phyloP scores from a whole-genome alignment of 306 rosid species.

The Ziziphus jujuba region DNA sequence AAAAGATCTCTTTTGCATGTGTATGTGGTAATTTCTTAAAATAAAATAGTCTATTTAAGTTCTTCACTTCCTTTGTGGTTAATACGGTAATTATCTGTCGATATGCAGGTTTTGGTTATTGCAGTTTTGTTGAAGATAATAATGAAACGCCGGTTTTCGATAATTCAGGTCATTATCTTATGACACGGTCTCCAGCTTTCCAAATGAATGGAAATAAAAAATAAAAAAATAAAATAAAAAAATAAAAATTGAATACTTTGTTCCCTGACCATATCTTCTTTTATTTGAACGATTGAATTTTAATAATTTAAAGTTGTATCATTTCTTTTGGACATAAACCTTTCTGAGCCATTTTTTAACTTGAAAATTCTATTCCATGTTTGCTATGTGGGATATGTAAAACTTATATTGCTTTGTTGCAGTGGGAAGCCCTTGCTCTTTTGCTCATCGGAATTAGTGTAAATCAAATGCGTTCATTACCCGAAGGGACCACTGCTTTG shows the following conservation, averaged over 20 bases:
- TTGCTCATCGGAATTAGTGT: slow-evolving; percentile 88
- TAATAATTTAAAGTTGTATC: slow-evolving; percentile 20
- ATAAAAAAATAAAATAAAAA: slow-evolving; percentile 8
- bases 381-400: slow-evolving; percentile 2
- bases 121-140: slow-evolving; percentile 78
- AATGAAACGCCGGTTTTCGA: slow-evolving; percentile 82
- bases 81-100: slow-evolving; percentile 1
- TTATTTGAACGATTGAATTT: not conserved
- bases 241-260: not conserved
- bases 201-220: slow-evolving; percentile 4
- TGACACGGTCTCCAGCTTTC: slow-evolving; percentile 2
- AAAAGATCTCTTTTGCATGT: too few relatives aligned
- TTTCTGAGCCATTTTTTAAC: too few relatives aligned
- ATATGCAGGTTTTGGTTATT: slow-evolving; percentile 84
- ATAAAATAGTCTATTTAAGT: not conserved
- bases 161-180: slow-evolving; percentile 70
- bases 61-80: not conserved
- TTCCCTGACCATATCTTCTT: not conserved
- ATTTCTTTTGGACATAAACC: slow-evolving; percentile 14
- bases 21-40: not conserved
- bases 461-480: slow-evolving; percentile 78
- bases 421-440: slow-evolving; percentile 97
- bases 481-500: slow-evolving; percentile 65
- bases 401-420: slow-evolving; percentile 37
- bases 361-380: slow-evolving; percentile 4